Evolutionary conservation across 371 early-diverging fungal genomes (phyloP), one percentile per base, ranked within the genome.

Genomic region (Cokeromyces recurvatus): DNA sequence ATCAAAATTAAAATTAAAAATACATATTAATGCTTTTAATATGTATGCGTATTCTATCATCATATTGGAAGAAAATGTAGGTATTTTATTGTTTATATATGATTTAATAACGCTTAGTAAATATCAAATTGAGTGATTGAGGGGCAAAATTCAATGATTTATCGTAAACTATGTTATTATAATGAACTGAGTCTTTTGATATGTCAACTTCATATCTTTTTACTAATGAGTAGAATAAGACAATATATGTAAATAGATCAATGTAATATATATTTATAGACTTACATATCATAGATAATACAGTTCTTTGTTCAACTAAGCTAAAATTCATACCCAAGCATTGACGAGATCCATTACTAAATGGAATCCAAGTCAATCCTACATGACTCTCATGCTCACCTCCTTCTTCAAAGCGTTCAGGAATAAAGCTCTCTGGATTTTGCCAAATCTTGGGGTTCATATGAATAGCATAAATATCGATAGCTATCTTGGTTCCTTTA

Each of bases 301-400:
- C 21, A 7, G 79, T 57, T n/a, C 77, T 66, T 57, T 79, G 81
- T 24, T 78, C 76, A 8, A 70, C 51, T 43, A 82, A 53, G 2
- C 78, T 71, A 44, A 84, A 82, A 34, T 79, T 71, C 64, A 73
- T 67, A 23, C 79, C 84, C 35, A 79, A 61, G 38, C 84, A 82
- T 49, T 75, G 67, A 32, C 81, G 68, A 3, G 64, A 38, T 7
- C 81, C 82, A 25, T 62, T 56, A 45, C 72, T 62, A 45, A 81
- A 81, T 20, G 82, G 78, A 10, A 74, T 36, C 69, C 69, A 81
- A 6, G 68, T 56, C 16, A 52, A 43, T 12, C 62, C 73, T 7
- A 53, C 34, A 17, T 55, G 43, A 2, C 57, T 53, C 1, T 52
- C 65, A 22, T 53, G 43, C 48, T 60, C 62, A 24, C 66, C 63